Evolutionary conservation across 2,329 filamentous ascomycete species (phyloP).

Genomic region (Zymoseptoria tritici): DNA sequence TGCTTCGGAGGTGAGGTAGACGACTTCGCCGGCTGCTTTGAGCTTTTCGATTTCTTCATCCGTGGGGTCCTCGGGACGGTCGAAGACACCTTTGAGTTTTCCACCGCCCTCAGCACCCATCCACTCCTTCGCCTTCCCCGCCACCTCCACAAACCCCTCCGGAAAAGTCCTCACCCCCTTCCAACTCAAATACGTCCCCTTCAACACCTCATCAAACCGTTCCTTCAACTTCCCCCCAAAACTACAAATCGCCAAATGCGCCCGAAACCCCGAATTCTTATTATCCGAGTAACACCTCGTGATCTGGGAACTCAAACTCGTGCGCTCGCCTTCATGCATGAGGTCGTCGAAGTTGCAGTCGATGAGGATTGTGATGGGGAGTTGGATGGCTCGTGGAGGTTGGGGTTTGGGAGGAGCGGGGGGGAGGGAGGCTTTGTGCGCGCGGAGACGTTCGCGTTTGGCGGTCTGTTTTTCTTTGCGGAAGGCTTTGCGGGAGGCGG

Average conservation of each 20-base stretch:
- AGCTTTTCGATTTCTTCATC: conserved; percentile 15
- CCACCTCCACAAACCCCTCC: conserved; percentile 65
- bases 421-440: conserved; percentile 15
- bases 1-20: conserved; percentile 92
- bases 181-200: conserved; percentile 68
- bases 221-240: conserved; percentile 68
- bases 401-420: conserved; percentile 8
- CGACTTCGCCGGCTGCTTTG: conserved; percentile 48
- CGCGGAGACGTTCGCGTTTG: conserved; percentile 45
- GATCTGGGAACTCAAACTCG: conserved; percentile 75
- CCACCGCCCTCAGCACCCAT: conserved; percentile 52
- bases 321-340: conserved; percentile 80
- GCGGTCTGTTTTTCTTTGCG: conserved; percentile 50
- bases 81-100: conserved; percentile 22
- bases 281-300: conserved; percentile 89
- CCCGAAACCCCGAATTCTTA: conserved; percentile 56
- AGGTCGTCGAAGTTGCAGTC: conserved; percentile 89
- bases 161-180: conserved; percentile 66
- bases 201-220: conserved; percentile 70
- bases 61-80: conserved; percentile 16
- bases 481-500: conserved; percentile 49
- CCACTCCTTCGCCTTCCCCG: conserved; percentile 55
- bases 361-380: conserved; percentile 74
- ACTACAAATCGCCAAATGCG: conserved; percentile 68
- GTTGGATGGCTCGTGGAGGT: conserved; percentile 41